Evolutionary conservation across 352 stramenopile species (phyloP).

Genomic region (Phytophthora vignae): DNA sequence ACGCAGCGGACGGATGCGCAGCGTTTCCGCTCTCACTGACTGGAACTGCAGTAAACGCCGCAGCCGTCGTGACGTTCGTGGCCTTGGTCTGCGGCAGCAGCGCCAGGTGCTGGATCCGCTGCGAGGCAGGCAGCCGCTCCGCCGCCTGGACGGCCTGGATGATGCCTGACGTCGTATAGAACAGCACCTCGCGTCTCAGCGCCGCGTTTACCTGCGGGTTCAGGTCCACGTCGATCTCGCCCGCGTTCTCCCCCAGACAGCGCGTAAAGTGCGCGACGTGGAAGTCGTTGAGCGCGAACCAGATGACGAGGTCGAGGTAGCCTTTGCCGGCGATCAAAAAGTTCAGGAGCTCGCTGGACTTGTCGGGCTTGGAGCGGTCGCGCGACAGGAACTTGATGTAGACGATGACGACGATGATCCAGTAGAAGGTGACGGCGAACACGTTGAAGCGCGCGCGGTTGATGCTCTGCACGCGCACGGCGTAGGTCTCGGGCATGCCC

Average conservation of each 20-base stretch:
- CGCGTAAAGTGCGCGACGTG: slow-evolving; percentile 79
- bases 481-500: slow-evolving; percentile 90
- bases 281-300: slow-evolving; percentile 90
- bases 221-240: slow-evolving; percentile 82
- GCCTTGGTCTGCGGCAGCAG: slow-evolving; percentile 80
- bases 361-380: slow-evolving; percentile 61
- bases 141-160: slow-evolving; percentile 88
- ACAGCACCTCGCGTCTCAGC: slow-evolving; percentile 88
- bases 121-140: slow-evolving; percentile 72
- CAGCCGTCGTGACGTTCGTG: slow-evolving; percentile 28
- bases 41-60: slow-evolving; percentile 40
- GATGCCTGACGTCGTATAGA: slow-evolving; percentile 92
- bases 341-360: slow-evolving; percentile 81
- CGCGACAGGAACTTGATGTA: slow-evolving; percentile 84
- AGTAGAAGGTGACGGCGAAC: slow-evolving; percentile 90
- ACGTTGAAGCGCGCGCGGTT: slow-evolving; percentile 90
- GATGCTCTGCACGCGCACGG: slow-evolving; percentile 86
- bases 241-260: slow-evolving; percentile 59
- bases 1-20: slow-evolving; percentile 40
- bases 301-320: slow-evolving; percentile 91
- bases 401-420: slow-evolving; percentile 79
- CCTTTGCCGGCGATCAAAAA: slow-evolving; percentile 90
- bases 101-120: slow-evolving; percentile 86
- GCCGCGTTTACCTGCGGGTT: slow-evolving; percentile 91
- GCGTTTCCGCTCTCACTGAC: slow-evolving; percentile 36